Conservation (phyloP, 257 asterid genomes). For the Salvia hispanica region DNA sequence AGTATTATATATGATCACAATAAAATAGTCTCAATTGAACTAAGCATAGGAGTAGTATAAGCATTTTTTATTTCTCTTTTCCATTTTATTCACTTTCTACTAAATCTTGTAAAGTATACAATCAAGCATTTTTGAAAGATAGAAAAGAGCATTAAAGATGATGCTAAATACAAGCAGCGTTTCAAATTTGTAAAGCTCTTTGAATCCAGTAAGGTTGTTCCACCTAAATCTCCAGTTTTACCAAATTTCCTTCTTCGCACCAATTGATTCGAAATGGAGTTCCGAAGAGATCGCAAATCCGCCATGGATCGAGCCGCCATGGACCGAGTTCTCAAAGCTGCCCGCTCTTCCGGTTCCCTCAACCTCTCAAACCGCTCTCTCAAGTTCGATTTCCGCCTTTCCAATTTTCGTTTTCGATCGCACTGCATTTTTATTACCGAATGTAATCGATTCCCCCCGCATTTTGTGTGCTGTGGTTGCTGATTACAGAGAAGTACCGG, state of each 20-base stretch:
- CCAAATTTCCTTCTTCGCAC: no score
- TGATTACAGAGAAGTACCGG: constrained; percentile 75
- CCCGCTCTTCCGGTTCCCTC: constrained; percentile 91
- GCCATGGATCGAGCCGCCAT: constrained; percentile 65
- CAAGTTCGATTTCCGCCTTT: constrained; percentile 44
- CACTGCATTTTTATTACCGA: constrained; percentile 19
- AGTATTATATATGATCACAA: no score
- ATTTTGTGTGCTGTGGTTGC: constrained; percentile 10
- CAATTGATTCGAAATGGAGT: constrained; percentile 9
- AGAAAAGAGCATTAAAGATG: no score
- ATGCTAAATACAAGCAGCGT: no score
- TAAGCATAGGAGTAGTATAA: no score
- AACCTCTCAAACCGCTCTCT: constrained; percentile 94
- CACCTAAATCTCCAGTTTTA: no score
- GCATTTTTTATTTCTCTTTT: no score
- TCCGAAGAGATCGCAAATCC: constrained; percentile 29
- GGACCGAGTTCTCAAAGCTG: constrained; percentile 75
- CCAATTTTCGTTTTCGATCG: constrained; percentile 1
- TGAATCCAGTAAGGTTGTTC: background rate
- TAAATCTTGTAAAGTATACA: no score
- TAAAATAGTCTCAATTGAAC: no score
- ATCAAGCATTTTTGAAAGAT: no score
- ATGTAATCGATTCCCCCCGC: background rate
- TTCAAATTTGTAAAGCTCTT: no score
- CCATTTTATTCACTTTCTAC: no score